Evolutionary conservation across 352 stramenopile species (phyloP), one percentile per base, ranked within the genome.

Genomic region (Aphanomyces astaci): DNA sequence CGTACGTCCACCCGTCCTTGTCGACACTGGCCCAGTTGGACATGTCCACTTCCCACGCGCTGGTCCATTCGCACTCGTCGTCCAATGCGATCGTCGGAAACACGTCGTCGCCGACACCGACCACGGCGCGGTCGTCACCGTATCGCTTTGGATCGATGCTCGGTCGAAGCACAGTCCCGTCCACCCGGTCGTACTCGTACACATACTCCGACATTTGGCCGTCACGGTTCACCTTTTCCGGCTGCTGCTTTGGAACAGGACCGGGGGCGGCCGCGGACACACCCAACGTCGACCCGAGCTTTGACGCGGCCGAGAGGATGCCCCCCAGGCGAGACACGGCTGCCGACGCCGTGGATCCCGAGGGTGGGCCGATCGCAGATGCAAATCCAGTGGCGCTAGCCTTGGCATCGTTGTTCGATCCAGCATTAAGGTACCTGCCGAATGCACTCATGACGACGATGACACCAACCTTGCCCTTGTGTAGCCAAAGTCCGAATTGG

Each of bases 181-280:
- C 85, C 27, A 93, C 73, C 2, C 86, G 83, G 54, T 95, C 84
- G 70, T 95, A 90, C 69, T 95, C 86, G 63, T 87, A 95, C n/a
- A 92, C 80, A 57, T 93, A 82, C 25, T 87, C 79, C 9, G 89
- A 40, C n/a, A 81, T 65, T 71, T 94, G 82, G 1, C 80, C 81
- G 45, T 92, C 82, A 31, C 79, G 62, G 28, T 52, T 68, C 17
- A 52, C 62, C 15, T 52, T 51, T 28, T 68, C 62, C 17, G 49
- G 49, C 27, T 68, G 56, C 9, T 60, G 31, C 11, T 31, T 24
- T n/a, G 22, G 2, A 13, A 25, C 11, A 22, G 51, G 11, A 10
- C 4, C 30, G n/a, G 62, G 10, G 10, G 43, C 33, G 11, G 62
- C 46, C 13, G 43, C 13, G 7, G 43, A 24, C 22, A 32, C 28